Base-by-base conservation (phyloP, 352 stramenopile genomes). In the Globisporangium mamillatum region DNA sequence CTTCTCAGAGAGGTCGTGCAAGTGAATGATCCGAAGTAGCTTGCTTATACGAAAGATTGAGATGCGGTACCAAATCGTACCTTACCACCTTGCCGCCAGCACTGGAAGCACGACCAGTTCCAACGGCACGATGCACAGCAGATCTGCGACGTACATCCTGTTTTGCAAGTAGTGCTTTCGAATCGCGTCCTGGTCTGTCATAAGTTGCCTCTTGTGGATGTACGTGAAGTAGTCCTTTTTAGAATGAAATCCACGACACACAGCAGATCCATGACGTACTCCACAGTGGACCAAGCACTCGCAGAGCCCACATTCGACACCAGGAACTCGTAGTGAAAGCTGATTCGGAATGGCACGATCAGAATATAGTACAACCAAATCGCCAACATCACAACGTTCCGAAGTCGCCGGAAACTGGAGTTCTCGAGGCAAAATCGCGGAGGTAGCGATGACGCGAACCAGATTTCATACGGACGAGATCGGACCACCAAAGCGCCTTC, bases 191-290 rank as follows among this genome's bases (percentile, higher is more conserved):
- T 52, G n/a, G 57, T 78, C 70, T 0, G 72, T 72, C 55, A 79
- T 63, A n/a, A 80, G 29, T 48, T 82, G 68, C 4, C 75, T 75
- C 18, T 67, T 63, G 27, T 76, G 65, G 9, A 80, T 65, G 60
- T 73, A 78, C 27, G 71, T 68, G 46, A 82, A 82, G 50, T 64
- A 76, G 44, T 67, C 48, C 44, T 68, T 72, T 41, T 71, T 67
- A 85, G 64, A 7, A 75, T 41, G 32, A 85, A 77, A 60, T 85
- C 74, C 1, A 67, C 25, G 20, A 75, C 36, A 44, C 73, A 79
- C 4, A 82, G n/a, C 1, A 67, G 46, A 60, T 85, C 77, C 44
- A 82, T 65, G 24, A 73, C 38, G 66, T 78, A 82, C 63, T 85
- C 75, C 18, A 82, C 1, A 0, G 27, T 48, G 44, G 82, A 78